Base-by-base conservation (phyloP, 768 basidiomycete genomes). In the Cyclocybe cylindracea region DNA sequence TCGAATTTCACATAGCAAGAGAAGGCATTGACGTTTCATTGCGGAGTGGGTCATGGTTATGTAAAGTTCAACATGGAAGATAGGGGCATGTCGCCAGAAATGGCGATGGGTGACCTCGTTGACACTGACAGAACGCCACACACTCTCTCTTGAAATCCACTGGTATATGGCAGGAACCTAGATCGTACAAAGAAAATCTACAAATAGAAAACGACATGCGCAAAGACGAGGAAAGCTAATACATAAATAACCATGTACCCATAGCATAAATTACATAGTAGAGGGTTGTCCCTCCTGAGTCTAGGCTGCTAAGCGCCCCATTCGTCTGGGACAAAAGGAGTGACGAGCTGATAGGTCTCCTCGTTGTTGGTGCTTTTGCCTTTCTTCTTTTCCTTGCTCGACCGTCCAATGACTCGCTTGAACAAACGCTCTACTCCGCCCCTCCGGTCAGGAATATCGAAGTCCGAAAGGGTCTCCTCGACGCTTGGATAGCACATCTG, bases 321-420 rank as follows among this genome's bases (percentile, higher is more conserved):
- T 57, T 89, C 87, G 51, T 89, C 86, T 13, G 86, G 70, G 13
- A 89, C 80, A 67, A 92, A 92, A 1, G 90, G 90, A 11, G 90
- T 92, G 49, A 92, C 88, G 9, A 91, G 77, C 38, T 90, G 87
- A 55, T 86, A 92, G 7, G 84, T 87, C 52, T 91, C 89, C 58
- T 89, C 87, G 61, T 92, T 92, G 61, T 90, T 91, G 43, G 79
- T 75, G 4, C 79, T 65, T 44, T 67, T 72, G 32, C 69, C 74
- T 60, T 73, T 78, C 60, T 70, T 79, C 16, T 67, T 69, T 19
- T 70, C 65, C 58, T 71, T 80, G 48, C 64, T 71, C 46, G 67
- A 72, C 54, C 72, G 76, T 59, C 69, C 83, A 61, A 88, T 84
- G 11, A 89, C 78, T 38, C 82, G 79, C 66, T 82, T 83, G 59